phyloP scores from a whole-genome alignment of 805 yeast species.

The Lachancea thermotolerans region DNA sequence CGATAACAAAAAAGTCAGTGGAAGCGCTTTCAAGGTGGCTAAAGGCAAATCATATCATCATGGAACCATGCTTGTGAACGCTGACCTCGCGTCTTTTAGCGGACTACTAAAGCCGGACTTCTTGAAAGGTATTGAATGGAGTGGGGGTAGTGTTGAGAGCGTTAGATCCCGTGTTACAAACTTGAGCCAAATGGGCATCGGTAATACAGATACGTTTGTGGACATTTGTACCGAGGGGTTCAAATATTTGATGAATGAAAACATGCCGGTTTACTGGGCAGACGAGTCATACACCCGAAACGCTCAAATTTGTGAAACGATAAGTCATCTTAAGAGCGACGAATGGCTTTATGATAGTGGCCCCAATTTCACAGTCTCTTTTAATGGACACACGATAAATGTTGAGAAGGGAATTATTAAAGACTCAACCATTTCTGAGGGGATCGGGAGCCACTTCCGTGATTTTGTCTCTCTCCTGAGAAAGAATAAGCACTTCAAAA shows the following conservation, averaged over 20 bases:
- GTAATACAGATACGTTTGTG: slow-evolving; percentile 25
- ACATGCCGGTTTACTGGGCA: slow-evolving; percentile 25
- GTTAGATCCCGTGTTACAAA: slow-evolving; percentile 79
- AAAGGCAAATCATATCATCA: slow-evolving; percentile 84
- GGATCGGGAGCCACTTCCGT: slow-evolving; percentile 16
- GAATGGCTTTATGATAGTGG: slow-evolving; percentile 73
- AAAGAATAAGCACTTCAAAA: background rate
- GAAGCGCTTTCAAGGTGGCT: slow-evolving; percentile 86
- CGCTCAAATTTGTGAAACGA: slow-evolving; percentile 37
- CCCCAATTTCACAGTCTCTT: slow-evolving; percentile 58
- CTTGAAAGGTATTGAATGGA: slow-evolving; percentile 39
- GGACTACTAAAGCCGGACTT: slow-evolving; percentile 49
- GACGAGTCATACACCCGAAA: slow-evolving; percentile 27
- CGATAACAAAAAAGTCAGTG: slow-evolving; percentile 61
- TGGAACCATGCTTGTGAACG: slow-evolving; percentile 83
- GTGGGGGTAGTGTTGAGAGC: slow-evolving; percentile 55
- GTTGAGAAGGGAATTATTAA: slow-evolving; percentile 46
- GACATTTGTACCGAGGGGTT: slow-evolving; percentile 27
- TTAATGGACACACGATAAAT: slow-evolving; percentile 33
- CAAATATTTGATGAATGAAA: slow-evolving; percentile 16
- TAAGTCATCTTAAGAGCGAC: slow-evolving; percentile 47
- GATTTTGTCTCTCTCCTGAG: slow-evolving; percentile 9
- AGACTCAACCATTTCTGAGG: slow-evolving; percentile 10
- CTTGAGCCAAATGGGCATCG: slow-evolving; percentile 42
- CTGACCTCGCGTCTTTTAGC: slow-evolving; percentile 54